Evolutionary conservation across 148 eudicot genomes (phyloP), one percentile per base, ranked within the genome.

Genomic region (Persicaria tinctoria): DNA sequence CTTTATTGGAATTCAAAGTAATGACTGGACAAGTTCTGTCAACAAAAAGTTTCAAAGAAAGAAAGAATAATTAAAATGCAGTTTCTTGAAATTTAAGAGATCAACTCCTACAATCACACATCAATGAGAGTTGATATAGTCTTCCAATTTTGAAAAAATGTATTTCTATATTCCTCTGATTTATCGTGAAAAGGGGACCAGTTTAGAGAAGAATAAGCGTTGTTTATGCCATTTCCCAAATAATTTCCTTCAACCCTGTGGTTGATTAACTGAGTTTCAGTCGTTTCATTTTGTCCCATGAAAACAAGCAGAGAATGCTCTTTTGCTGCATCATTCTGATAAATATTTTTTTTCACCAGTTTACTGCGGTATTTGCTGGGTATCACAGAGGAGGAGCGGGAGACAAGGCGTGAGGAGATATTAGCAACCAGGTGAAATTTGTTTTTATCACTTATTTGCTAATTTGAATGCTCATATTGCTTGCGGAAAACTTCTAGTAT

Each of bases 361-460:
- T 84, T 95, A 84, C 8, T 90, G 77, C 88, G 99, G 53, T 73
- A 95, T 83, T 82, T 95, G 76, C 76, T 95, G 76, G 99, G 96
- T 76, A 82, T 90, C 76, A 92, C 92, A 7, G 91, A 92, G 8
- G 99, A 92, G 80, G 97, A 92, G 79, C 87, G 97, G 74, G 88
- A 86, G 84, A 72, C 53, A 63, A 86, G 99, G 82, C 94, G 99
- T 5, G 97, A 95, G 73, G 97, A 95, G 87, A 92, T 95, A 86
- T 74, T 95, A 78, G 86, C 97, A 75, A 95, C 99, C 70, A 92
- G 97, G 99, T 92, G 87, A 79, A 62, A 10, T 41, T 73, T n/a
- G 14, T 55, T 49, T 32, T 23, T 27, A 14, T 47, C 20, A 16
- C 46, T 49, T 2, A 41, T 63, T 5, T 38, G 27, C 51, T 63